These are phyloP conservation scores for Colletotrichum euphorbiae DNA, from an alignment of 2,329 filamentous ascomycete genomes.

Conservation along the genomic window DNA sequence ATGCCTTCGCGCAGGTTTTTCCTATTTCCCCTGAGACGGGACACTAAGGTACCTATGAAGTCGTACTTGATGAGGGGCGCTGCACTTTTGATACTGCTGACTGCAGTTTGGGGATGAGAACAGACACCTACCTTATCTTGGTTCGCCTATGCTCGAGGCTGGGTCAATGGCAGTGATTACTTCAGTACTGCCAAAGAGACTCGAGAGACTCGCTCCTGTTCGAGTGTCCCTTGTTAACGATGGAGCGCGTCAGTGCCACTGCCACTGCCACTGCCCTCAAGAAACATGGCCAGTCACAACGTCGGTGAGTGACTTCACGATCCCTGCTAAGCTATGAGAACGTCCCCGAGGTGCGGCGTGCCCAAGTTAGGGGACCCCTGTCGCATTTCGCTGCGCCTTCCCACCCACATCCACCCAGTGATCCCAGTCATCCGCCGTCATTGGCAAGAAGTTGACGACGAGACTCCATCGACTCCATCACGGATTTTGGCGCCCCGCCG, in stretches of 20 bases:
- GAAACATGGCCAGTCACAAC: conserved; percentile 37
- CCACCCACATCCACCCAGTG: conserved; percentile 36
- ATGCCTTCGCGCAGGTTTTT: conserved; percentile 8
- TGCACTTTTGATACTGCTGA: conserved; percentile 1
- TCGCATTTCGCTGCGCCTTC: background rate
- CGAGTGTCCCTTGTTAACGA: conserved; percentile 1
- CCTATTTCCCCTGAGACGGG: too few species aligned
- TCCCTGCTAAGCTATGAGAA: conserved; percentile 36
- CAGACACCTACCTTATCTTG: conserved; percentile 2
- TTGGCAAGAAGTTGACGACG: conserved; percentile 9
- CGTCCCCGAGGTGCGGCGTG: too few species aligned
- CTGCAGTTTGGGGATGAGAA: background rate
- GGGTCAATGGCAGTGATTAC: too few species aligned
- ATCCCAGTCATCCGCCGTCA: conserved; percentile 18
- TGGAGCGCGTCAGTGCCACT: conserved; percentile 12
- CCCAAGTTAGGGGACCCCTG: conserved; percentile 16
- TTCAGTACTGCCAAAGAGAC: too few species aligned
- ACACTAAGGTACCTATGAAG: too few species aligned
- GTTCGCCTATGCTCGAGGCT: background rate
- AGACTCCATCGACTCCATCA: conserved; percentile 14
- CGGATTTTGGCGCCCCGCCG: conserved; percentile 1
- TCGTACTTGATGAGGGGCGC: conserved; percentile 6
- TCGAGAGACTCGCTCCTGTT: background rate
- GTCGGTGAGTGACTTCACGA: conserved; percentile 28
- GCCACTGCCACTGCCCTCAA: conserved; percentile 21